Evolutionary conservation across 305 asterid genomes (phyloP).

Genomic region (Fraxinus baroniana): DNA sequence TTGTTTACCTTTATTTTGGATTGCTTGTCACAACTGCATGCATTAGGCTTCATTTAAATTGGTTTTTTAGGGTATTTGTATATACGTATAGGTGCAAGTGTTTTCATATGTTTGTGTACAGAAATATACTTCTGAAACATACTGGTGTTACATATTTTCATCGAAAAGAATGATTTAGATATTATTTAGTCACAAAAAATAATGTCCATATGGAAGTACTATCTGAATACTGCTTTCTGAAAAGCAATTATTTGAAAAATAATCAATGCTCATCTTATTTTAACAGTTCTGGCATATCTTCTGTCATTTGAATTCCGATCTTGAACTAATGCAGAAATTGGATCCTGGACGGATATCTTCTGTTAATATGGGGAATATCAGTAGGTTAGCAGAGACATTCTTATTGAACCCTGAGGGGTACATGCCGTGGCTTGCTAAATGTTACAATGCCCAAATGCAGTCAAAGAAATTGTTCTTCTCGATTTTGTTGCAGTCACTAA

Average conservation of each 20-base stretch:
- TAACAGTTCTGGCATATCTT: background rate
- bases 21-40: background rate
- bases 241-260: background rate
- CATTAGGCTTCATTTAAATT: conserved; percentile 1
- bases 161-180: background rate
- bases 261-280: background rate
- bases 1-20: background rate
- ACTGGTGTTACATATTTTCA: background rate
- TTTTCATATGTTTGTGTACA: background rate
- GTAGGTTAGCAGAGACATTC: conserved; percentile 55
- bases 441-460: conserved; percentile 57
- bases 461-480: conserved; percentile 70
- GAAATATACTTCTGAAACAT: background rate
- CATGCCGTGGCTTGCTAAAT: conserved; percentile 69
- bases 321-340: conserved; percentile 53
- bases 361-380: conserved; percentile 58
- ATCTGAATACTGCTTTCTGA: background rate
- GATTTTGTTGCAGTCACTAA: conserved; percentile 61
- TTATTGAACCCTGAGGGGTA: conserved; percentile 42
- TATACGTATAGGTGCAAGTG: background rate
- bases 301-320: conserved; percentile 9
- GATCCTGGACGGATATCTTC: conserved; percentile 41
- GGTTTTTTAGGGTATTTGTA: background rate
- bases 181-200: background rate
- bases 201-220: background rate